Evolutionary conservation across 257 asterid genomes (phyloP).

Genomic region (Penstemon davidsonii): DNA sequence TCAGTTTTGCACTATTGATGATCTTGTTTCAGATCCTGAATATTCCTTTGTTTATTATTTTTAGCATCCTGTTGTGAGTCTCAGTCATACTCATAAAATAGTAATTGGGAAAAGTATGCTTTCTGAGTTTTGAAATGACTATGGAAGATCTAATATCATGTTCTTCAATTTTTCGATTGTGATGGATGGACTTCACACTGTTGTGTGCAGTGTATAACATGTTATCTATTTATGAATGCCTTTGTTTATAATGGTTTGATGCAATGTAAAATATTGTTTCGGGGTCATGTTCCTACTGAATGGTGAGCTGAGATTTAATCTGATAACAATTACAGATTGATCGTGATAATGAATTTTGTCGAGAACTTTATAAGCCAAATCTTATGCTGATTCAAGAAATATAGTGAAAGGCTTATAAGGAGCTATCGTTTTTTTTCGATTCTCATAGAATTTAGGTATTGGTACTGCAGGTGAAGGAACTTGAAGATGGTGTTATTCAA

Average conservation of each 20-base stretch:
- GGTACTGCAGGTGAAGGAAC: slow-evolving; percentile 71
- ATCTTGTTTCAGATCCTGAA: too few relatives aligned
- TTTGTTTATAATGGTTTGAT: slow-evolving; percentile 8
- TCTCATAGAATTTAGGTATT: slow-evolving; percentile 12
- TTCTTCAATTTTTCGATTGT: slow-evolving; percentile 10
- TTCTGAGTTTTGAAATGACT: not conserved
- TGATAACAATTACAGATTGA: slow-evolving; percentile 3
- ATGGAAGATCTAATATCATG: not conserved
- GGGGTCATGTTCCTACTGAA: slow-evolving; percentile 13
- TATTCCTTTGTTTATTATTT: not conserved
- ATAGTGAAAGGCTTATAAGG: not conserved
- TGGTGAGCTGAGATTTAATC: slow-evolving; percentile 15
- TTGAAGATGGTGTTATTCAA: slow-evolving; percentile 58
- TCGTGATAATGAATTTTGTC: slow-evolving; percentile 8
- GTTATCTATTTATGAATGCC: slow-evolving; percentile 10
- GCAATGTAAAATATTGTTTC: not conserved
- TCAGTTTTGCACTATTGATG: not conserved
- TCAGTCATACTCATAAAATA: not conserved
- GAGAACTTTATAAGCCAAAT: slow-evolving; percentile 8
- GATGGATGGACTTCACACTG: slow-evolving; percentile 4
- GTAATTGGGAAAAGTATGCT: not conserved
- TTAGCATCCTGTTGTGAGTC: not conserved
- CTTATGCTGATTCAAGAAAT: not conserved
- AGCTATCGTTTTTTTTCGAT: slow-evolving; percentile 9
- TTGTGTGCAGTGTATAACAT: slow-evolving; percentile 3